phyloP scores from a whole-genome alignment of 768 basidiomycete genomes.

The Termitomyces sp. region DNA sequence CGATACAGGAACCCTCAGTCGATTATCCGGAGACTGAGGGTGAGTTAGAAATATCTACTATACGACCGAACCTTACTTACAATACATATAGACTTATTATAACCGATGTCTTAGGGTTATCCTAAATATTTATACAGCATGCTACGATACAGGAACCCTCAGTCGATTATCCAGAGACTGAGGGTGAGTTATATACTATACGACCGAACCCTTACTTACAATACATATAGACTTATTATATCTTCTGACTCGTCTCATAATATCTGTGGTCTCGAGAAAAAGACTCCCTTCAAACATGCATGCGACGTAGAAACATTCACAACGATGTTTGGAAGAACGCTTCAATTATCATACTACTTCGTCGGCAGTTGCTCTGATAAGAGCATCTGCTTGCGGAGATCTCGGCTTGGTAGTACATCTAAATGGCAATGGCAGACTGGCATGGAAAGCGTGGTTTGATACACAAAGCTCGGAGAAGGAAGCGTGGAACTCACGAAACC shows the following conservation, averaged over 20 bases:
- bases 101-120: too few species aligned
- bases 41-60: too few species aligned
- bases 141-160: too few species aligned
- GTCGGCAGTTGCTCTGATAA: not conserved
- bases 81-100: too few species aligned
- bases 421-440: slow-evolving; percentile 6
- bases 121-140: too few species aligned
- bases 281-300: not conserved
- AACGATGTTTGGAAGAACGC: not conserved
- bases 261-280: not conserved
- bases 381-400: not conserved
- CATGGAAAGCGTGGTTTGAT: not conserved
- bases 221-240: too few species aligned
- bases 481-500: not conserved
- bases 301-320: not conserved
- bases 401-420: slow-evolving; percentile 9
- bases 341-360: not conserved
- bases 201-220: too few species aligned
- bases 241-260: not conserved
- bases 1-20: too few species aligned
- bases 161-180: too few species aligned
- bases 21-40: too few species aligned
- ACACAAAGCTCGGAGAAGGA: not conserved
- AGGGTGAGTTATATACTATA: too few species aligned
- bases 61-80: too few species aligned